Base-by-base conservation (phyloP, 768 basidiomycete species). In the Mycena vitilis region DNA sequence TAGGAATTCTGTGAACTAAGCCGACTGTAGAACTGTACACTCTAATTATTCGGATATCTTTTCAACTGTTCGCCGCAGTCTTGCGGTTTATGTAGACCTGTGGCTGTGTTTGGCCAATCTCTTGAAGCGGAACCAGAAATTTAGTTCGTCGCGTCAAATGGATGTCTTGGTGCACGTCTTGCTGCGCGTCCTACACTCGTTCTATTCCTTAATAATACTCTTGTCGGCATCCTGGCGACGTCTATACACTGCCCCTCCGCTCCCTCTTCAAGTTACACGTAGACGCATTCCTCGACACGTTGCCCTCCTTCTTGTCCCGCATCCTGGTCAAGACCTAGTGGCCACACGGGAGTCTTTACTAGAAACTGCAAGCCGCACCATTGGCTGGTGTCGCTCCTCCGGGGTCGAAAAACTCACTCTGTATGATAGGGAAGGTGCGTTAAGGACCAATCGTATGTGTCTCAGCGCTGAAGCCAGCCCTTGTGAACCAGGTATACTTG, bases 361-460 rank as follows among this genome's bases (percentile, higher is more conserved):
- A 20, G 82, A 88, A 70, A 89, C 86, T 70, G 81, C 91, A 12
- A 77, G 85, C 57, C 81, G 81, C 53, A 84, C 84, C 15, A 85
- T 86, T 11, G 76, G 76, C 12, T 95, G 91, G 90, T 94, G 91
- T 79, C 84, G 82, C 61, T 76, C 71, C n/a, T 79, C 81, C 38
- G 91, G 92, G 16, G 87, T 95, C 56, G 78, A 81, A 68, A 84
- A 85, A 58, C 80, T 95, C 54, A 92, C 89, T 12, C 83, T 92
- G 5, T 95, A 93, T 70, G 94, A 95, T 75, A 83, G 86, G 63
- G 80, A 86, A 63, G 93, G 94, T 94, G 74, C 63, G 87, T 53
- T 0, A 16, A 15, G 23, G 13, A 38, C 44, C 20, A 8, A 53
- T 47, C 76, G 22, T 40, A 18, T 36, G 49, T 18, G 44, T 56